Conservation (phyloP, 345 rosid species). For the Camelina laxa region DNA sequence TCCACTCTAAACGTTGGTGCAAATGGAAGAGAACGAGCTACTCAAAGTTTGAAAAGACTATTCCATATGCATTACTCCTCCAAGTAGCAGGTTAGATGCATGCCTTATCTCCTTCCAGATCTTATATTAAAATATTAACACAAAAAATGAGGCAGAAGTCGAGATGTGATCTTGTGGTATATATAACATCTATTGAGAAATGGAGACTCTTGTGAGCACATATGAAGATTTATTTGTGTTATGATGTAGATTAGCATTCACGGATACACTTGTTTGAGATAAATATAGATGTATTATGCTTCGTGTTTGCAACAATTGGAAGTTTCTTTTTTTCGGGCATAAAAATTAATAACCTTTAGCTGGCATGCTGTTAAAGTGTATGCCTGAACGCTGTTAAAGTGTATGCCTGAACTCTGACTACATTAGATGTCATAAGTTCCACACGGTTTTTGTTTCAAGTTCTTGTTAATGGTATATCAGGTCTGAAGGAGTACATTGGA, state of each 20-base stretch:
- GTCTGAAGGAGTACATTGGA: slow-evolving; percentile 89
- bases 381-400: slow-evolving; percentile 16
- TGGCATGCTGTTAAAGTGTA: slow-evolving; percentile 3
- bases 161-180: slow-evolving; percentile 21
- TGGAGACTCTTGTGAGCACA: slow-evolving; percentile 20
- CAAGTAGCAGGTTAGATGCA: slow-evolving; percentile 79
- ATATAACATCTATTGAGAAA: not conserved
- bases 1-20: slow-evolving; percentile 69
- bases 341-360: not conserved
- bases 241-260: slow-evolving; percentile 16
- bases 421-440: slow-evolving; percentile 26
- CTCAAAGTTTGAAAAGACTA: slow-evolving; percentile 88
- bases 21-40: slow-evolving; percentile 74
- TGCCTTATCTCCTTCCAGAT: slow-evolving; percentile 10
- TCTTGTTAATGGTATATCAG: slow-evolving; percentile 51
- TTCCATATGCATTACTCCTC: slow-evolving; percentile 72
- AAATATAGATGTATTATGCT: slow-evolving; percentile 1
- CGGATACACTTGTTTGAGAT: not conserved
- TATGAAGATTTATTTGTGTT: slow-evolving; percentile 6
- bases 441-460: slow-evolving; percentile 16
- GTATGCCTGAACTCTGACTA: slow-evolving; percentile 14
- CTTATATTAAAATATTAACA: slow-evolving; percentile 14
- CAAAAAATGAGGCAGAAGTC: slow-evolving; percentile 19
- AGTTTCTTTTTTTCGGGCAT: not conserved
- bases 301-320: slow-evolving; percentile 5